phyloP scores from a whole-genome alignment of 768 basidiomycete species.

The Russula vinacea region DNA sequence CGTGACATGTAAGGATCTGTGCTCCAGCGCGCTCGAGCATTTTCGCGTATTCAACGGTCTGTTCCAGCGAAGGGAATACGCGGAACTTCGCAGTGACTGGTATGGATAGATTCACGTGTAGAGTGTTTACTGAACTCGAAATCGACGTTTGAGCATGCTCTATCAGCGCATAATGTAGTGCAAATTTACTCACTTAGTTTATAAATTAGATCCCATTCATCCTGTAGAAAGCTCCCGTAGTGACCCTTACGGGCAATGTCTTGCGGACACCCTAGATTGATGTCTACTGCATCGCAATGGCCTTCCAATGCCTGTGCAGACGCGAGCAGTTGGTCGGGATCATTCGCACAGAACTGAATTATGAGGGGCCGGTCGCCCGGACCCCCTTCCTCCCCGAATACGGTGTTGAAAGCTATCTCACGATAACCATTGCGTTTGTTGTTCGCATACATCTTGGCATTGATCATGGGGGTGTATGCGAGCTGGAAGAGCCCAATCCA shows the following conservation, averaged over 20 bases:
- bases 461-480: slow-evolving; percentile 98
- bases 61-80: slow-evolving; percentile 78
- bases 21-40: slow-evolving; percentile 96
- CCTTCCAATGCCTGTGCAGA: slow-evolving; percentile 75
- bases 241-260: slow-evolving; percentile 85
- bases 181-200: slow-evolving; percentile 55
- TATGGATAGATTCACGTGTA: slow-evolving; percentile 80
- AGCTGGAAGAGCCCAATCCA: slow-evolving; percentile 49
- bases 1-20: slow-evolving; percentile 92
- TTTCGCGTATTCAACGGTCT: slow-evolving; percentile 89
- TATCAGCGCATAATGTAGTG: neutral
- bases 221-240: slow-evolving; percentile 90
- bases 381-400: slow-evolving; percentile 79
- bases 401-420: slow-evolving; percentile 63
- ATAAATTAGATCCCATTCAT: slow-evolving; percentile 90
- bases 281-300: slow-evolving; percentile 88
- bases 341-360: slow-evolving; percentile 92
- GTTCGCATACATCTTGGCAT: slow-evolving; percentile 80
- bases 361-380: slow-evolving; percentile 78
- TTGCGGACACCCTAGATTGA: slow-evolving; percentile 94
- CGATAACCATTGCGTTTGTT: slow-evolving; percentile 52
- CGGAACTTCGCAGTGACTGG: slow-evolving; percentile 98
- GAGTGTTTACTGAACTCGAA: slow-evolving; percentile 63
- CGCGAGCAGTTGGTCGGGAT: slow-evolving; percentile 69
- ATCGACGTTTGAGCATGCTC: neutral